Base-by-base conservation (phyloP, 176 grass and related monocot genomes). In the Avena eriantha region DNA sequence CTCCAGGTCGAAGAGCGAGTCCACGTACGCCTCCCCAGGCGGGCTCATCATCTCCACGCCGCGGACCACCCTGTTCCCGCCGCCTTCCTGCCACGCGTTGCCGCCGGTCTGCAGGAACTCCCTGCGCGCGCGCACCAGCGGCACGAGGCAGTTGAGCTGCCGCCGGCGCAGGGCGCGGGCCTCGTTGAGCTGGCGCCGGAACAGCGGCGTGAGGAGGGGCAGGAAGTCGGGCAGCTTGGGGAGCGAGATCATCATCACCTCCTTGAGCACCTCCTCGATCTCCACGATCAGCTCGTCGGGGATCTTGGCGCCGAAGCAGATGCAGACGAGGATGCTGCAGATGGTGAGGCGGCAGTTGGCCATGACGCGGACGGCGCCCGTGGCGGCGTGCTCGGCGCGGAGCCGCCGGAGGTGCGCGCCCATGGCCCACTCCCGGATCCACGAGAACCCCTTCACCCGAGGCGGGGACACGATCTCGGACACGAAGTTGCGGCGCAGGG, bases 271-370 rank as follows among this genome's bases (percentile, higher is more conserved):
- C 80, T 96, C 93, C 85, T 99, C 97, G 86, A 99, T 91, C 55
- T 93, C 87, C 21, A 63, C 26, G 72, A 97, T 93, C 71, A 91
- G 90, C 0, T 86, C 85, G 86, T 99, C 94, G 26, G 92, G 89
- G 87, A 99, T 87, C 82, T 93, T 93, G 48, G 90, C 90, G 61
- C 97, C 97, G 76, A 97, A 99, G 91, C 97, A 99, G 86, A 99
- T 99, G 89, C 97, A 99, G 80, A 87, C 84, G 88, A 99, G 91
- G 85, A 99, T 99, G 87, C 94, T 96, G 84, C 97, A 99, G 81
- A 99, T 86, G 80, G 97, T 93, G 76, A 99, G 90, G 16, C 97
- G 90, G 81, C 94, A 99, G 80, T 33, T 87, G 39, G 85, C 75
- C 92, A 99, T 92, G 9, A 99, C 41, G 41, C 81, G 29, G 2